Conservation (phyloP, 139 green algal genomes). For the Eudorina sp. region DNA sequence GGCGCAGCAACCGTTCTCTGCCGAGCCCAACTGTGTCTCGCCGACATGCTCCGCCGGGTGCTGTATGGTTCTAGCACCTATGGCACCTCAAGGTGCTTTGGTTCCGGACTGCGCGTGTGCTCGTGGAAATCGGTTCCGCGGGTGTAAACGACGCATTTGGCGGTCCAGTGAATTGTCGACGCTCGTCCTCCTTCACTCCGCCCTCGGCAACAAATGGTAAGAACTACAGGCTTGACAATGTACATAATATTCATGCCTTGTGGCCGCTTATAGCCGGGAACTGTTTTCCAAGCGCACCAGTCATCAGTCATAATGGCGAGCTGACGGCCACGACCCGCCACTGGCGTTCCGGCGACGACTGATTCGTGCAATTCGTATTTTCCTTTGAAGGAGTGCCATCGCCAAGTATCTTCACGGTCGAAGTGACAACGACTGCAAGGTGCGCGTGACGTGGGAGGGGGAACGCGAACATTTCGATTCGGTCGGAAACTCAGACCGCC, state of each 20-base stretch:
- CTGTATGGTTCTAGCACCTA: not conserved
- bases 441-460: not conserved
- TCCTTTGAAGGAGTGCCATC: not conserved
- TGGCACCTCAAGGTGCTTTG: not conserved
- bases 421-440: conserved; percentile 21
- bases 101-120: not conserved
- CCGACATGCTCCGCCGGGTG: not conserved
- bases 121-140: not conserved
- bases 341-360: no score
- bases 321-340: no score
- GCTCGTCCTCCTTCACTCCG: conserved; percentile 2
- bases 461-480: no score
- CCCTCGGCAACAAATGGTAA: conserved; percentile 19
- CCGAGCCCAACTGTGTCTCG: not conserved
- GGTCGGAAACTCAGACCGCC: no score
- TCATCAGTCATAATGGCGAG: no score
- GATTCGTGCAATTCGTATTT: no score
- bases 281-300: no score
- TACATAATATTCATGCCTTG: no score
- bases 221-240: no score
- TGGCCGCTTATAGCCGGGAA: no score
- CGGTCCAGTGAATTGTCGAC: conserved; percentile 3
- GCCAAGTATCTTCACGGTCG: conserved; percentile 17
- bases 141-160: conserved; percentile 15
- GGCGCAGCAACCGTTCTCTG: not conserved